Evolutionary conservation across 176 grass and related monocot species (phyloP).

Genomic region (Alopecurus myosuroides): DNA sequence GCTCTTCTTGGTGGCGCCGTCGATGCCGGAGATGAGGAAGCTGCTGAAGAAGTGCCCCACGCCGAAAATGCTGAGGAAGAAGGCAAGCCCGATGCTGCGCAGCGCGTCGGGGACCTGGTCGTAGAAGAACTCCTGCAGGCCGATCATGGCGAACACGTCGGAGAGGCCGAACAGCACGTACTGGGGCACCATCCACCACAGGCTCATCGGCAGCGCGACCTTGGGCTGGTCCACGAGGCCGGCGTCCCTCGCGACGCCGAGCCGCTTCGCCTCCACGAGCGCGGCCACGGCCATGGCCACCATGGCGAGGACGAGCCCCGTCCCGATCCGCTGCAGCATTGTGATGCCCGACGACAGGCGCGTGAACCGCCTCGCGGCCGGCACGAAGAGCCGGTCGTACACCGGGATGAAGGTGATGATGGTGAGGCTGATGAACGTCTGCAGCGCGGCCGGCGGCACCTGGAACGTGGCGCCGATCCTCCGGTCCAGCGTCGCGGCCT

Average conservation of each 20-base stretch:
- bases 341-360: slow-evolving; percentile 36
- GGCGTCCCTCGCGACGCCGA: slow-evolving; percentile 32
- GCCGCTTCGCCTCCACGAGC: slow-evolving; percentile 37
- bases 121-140: slow-evolving; percentile 96
- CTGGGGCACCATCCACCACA: slow-evolving; percentile 96
- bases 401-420: slow-evolving; percentile 42
- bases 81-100: slow-evolving; percentile 43
- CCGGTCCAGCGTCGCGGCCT: slow-evolving; percentile 36
- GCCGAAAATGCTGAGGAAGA: slow-evolving; percentile 41
- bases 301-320: slow-evolving; percentile 27
- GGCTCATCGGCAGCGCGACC: slow-evolving; percentile 52
- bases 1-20: slow-evolving; percentile 30
- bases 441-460: slow-evolving; percentile 38
- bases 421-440: slow-evolving; percentile 32
- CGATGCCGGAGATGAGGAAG: slow-evolving; percentile 45
- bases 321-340: slow-evolving; percentile 53
- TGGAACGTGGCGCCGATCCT: slow-evolving; percentile 24
- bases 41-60: slow-evolving; percentile 40
- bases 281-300: slow-evolving; percentile 34
- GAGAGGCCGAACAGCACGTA: slow-evolving; percentile 63
- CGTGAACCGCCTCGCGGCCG: slow-evolving; percentile 14
- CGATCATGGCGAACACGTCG: slow-evolving; percentile 77
- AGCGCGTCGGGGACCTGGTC: slow-evolving; percentile 62
- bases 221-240: slow-evolving; percentile 38
- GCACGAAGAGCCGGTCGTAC: slow-evolving; percentile 40